Evolutionary conservation across 2,329 filamentous ascomycete genomes (phyloP).

Genomic region (Bipolaris sorokiniana): DNA sequence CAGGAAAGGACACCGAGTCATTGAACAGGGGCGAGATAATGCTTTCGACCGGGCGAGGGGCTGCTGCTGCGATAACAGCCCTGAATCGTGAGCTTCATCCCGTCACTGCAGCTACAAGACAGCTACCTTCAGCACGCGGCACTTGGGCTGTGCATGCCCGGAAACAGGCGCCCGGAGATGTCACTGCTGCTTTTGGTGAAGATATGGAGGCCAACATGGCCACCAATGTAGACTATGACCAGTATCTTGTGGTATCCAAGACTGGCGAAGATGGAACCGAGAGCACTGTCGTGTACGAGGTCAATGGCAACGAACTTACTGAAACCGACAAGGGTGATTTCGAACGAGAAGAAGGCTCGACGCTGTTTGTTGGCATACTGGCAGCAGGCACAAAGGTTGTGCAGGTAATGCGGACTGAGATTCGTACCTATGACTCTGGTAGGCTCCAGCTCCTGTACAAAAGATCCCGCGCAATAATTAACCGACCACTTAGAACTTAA

Average conservation of each 20-base stretch:
- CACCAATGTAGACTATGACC: conserved; percentile 69
- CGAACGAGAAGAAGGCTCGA: conserved; percentile 85
- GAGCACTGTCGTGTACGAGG: conserved; percentile 76
- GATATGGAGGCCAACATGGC: conserved; percentile 48
- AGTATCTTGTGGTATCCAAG: conserved; percentile 84
- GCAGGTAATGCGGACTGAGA: conserved; percentile 84
- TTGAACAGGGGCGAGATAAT: conserved; percentile 58
- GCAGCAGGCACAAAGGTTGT: conserved; percentile 81
- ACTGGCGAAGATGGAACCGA: conserved; percentile 69
- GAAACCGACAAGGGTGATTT: conserved; percentile 85
- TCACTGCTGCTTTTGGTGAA: conserved; percentile 56
- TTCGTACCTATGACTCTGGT: conserved; percentile 91
- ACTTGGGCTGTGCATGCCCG: conserved; percentile 82
- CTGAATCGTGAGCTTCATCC: conserved; percentile 81
- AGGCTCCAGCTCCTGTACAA: conserved; percentile 44
- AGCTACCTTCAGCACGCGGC: conserved; percentile 73
- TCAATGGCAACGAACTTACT: conserved; percentile 76
- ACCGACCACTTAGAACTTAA: conserved; percentile 68
- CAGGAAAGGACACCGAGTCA: conserved; percentile 29
- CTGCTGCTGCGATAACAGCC: conserved; percentile 72
- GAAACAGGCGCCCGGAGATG: conserved; percentile 67
- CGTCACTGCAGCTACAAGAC: conserved; percentile 70
- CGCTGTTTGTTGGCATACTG: conserved; percentile 83
- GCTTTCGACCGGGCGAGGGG: conserved; percentile 66
- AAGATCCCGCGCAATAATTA: not conserved